Percentiles rank a stretch among this genome's conserved stretches.
phyloP scores from a whole-genome alignment of 164 flowering plant species.

The Akebia trifoliata region DNA sequence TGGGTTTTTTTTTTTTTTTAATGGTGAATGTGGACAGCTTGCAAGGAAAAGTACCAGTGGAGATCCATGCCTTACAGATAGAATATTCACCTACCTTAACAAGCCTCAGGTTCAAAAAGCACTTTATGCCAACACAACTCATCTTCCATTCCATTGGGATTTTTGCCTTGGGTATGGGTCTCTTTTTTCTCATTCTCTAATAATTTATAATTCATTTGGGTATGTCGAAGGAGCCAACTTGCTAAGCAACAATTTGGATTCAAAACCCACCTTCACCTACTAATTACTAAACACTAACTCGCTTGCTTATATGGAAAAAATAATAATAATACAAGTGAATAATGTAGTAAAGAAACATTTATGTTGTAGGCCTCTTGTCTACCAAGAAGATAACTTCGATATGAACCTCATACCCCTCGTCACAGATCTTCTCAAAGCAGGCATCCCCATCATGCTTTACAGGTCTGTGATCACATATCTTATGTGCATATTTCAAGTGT shows the following conservation, averaged over 20 bases:
- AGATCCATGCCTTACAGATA: conserved; percentile 36
- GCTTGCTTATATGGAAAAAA: no score
- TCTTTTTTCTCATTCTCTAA: conserved; percentile 9
- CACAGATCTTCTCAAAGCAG: conserved; percentile 22
- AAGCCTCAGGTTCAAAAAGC: conserved; percentile 34
- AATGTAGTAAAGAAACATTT: no score
- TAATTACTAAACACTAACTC: no score
- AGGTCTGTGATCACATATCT: conserved; percentile 21
- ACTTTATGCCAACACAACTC: conserved; percentile 38
- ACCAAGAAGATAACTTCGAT: conserved; percentile 27
- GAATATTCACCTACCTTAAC: conserved; percentile 35
- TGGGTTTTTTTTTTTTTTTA: background rate
- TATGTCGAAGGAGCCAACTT: no score
- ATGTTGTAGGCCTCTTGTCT: conserved; percentile 32
- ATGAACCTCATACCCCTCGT: conserved; percentile 33
- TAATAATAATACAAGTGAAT: no score
- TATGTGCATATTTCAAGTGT: background rate
- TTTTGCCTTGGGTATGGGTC: conserved; percentile 33
- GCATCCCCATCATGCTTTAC: conserved; percentile 35
- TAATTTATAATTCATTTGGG: no score
- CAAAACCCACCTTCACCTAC: no score
- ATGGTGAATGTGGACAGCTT: conserved; percentile 16
- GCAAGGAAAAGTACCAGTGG: conserved; percentile 12
- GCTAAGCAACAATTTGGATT: no score
- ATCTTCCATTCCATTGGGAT: conserved; percentile 32